Base-by-base conservation (phyloP, 805 yeast species). In the Lipomyces mesembrius region DNA sequence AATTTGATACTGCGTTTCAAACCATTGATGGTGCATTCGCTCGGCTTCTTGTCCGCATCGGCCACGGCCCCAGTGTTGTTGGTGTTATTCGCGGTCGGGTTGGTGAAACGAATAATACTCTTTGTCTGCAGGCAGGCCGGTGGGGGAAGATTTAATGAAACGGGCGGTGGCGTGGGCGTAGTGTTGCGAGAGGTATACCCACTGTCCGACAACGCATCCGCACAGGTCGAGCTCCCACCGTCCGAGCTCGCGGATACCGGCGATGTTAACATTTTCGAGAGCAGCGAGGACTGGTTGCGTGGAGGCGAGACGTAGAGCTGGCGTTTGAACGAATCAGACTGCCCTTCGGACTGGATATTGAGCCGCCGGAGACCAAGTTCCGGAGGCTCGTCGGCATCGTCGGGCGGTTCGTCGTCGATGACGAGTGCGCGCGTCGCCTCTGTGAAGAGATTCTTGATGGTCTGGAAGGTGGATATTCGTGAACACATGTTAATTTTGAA, bases 231-330 rank as follows among this genome's bases (percentile, higher is more conserved):
- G 4, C 60, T 46, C 29, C 62, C 58, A 29, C 39, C 70, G 46
- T 67, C 70, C 11, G 70, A 64, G 17, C 57, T 11, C 4, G 54
- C 51, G 12, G 56, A 59, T 3, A 20, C 25, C 20, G 71, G 71
- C n/a, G 71, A 67, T 1, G 69, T 62, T 8, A 67, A 64, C 71
- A 67, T 61, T 58, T 67, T 43, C 12, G 71, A 65, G 34, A 67
- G 64, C 20, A 67, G 64, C 46, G 71, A 67, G 29, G 69, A 60
- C 58, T 67, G 71, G 39, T 56, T 35, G 20, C 64, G 61, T 1
- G 63, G 66, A 11, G 70, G 60, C n/a, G 63, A 61, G 51, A 64
- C 22, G 53, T 46, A 56, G 3, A 57, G 52, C 32, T 61, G 64
- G 8, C 68, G 61, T 37, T 61, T 57, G 54, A 52, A 59, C 20